Conservation (phyloP, 306 rosid genomes). For the Prunus padus region DNA sequence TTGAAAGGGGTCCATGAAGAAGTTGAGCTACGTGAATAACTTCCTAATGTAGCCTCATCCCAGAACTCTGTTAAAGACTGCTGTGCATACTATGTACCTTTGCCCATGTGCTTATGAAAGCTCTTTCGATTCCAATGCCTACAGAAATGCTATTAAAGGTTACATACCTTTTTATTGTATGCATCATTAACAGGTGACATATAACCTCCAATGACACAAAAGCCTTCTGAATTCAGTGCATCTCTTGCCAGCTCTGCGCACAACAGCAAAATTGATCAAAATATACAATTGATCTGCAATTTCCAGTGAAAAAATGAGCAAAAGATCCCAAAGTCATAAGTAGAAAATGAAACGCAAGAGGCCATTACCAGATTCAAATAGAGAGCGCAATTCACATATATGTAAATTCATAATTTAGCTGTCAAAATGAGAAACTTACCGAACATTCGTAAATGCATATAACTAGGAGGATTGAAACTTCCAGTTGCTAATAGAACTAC, state of each 20-base stretch:
- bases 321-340: not conserved
- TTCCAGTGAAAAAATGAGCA: not conserved
- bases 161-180: conserved; percentile 74
- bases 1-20: not conserved
- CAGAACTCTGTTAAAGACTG: not conserved
- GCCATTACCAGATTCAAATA: not conserved
- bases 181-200: conserved; percentile 95
- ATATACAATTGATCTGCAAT: not conserved
- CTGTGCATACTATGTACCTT: not conserved
- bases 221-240: conserved; percentile 62
- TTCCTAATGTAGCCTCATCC: not conserved
- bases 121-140: not conserved
- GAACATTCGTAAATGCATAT: conserved; percentile 87
- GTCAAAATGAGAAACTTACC: conserved; percentile 46
- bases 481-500: conserved; percentile 72
- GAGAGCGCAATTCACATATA: not conserved
- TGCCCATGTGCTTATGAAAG: not conserved
- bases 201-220: conserved; percentile 79
- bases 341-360: not conserved
- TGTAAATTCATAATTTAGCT: not conserved
- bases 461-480: conserved; percentile 96
- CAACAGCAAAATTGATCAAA: conserved; percentile 6
- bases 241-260: conserved; percentile 85
- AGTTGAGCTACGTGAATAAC: not conserved
- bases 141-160: conserved; percentile 1